Base-by-base conservation (phyloP, 225 moss, liverwort and hornwort species). In the Bryoerythrophyllum caledonicum region DNA sequence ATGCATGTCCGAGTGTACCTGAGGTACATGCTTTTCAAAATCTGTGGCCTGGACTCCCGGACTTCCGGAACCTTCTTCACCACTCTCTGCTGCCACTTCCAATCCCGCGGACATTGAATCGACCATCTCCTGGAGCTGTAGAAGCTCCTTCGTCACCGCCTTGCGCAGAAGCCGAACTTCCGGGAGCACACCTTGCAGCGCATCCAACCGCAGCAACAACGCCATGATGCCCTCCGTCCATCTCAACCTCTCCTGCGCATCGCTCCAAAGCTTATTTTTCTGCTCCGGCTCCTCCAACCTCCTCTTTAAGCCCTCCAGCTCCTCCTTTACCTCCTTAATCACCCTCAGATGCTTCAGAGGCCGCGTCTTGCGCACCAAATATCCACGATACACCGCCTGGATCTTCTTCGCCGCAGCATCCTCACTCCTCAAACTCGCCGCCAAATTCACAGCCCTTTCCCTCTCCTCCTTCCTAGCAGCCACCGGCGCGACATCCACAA, bases 101-200 rank as follows among this genome's bases (percentile, higher is more conserved):
- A n/a, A n/a, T 13, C 43, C 7, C 24, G 26, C 20, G 4, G 55
- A 54, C 80, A 86, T 70, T 7, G 74, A 60, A 74, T 80, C 84
- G 23, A 86, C 65, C 14, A 3, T 65, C 71, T 84, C 82, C 49
- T 89, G 84, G 17, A 86, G 77, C 8, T 25, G 32, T 19, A 86
- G 68, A 24, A 82, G 49, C 60, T 86, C 84, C 70, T 70, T 83
- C 25, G 86, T 74, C 68, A 86, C 27, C 30, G 60, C 79, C 72
- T 84, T 89, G 20, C 89, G 76, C 52, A 78, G 41, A 6, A 75
- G 14, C 5, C 78, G 71, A 17, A 90, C 80, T 16, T 75, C 76
- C 15, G 84, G 78, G 27, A 79, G 82, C 78, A 82, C 78, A 40
- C 82, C 80, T 68, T 90, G 87, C 71, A 90, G 56, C 16, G 80